Evolutionary conservation across 2,329 filamentous ascomycete genomes (phyloP).

Genomic region (Thielaviopsis euricoi): DNA sequence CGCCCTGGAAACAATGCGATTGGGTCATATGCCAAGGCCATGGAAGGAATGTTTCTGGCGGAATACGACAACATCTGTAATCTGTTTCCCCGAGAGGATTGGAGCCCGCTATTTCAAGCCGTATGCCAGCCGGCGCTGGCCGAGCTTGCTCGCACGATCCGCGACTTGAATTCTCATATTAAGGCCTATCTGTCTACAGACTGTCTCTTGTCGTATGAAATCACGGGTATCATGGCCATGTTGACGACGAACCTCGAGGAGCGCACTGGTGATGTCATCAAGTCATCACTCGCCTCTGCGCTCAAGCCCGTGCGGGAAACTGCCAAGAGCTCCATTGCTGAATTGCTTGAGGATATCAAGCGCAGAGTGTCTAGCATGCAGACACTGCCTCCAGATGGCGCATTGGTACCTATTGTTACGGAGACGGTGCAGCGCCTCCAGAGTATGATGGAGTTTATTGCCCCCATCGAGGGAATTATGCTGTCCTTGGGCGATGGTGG

Average conservation of each 20-base stretch:
- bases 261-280: slow-evolving; percentile 64
- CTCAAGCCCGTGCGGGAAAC: slow-evolving; percentile 84
- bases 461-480: slow-evolving; percentile 76
- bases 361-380: slow-evolving; percentile 49
- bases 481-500: slow-evolving; percentile 85
- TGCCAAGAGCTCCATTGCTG: slow-evolving; percentile 68
- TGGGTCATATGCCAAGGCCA: slow-evolving; percentile 67
- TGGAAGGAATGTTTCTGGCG: slow-evolving; percentile 73
- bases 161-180: slow-evolving; percentile 81
- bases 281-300: slow-evolving; percentile 65
- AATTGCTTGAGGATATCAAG: slow-evolving; percentile 70
- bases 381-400: slow-evolving; percentile 60
- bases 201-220: slow-evolving; percentile 88
- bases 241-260: slow-evolving; percentile 66
- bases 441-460: slow-evolving; percentile 71
- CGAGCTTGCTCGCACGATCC: slow-evolving; percentile 70
- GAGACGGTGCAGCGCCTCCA: slow-evolving; percentile 79
- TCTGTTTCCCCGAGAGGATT: slow-evolving; percentile 75
- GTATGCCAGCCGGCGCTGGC: slow-evolving; percentile 64
- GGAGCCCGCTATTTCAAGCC: slow-evolving; percentile 59
- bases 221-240: slow-evolving; percentile 74
- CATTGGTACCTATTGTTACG: slow-evolving; percentile 57
- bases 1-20: slow-evolving; percentile 81
- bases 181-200: slow-evolving; percentile 74
- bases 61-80: slow-evolving; percentile 85